These are phyloP conservation scores for Serendipita sp. DNA, from an alignment of 768 basidiomycete species.

Conservation along the genomic window DNA sequence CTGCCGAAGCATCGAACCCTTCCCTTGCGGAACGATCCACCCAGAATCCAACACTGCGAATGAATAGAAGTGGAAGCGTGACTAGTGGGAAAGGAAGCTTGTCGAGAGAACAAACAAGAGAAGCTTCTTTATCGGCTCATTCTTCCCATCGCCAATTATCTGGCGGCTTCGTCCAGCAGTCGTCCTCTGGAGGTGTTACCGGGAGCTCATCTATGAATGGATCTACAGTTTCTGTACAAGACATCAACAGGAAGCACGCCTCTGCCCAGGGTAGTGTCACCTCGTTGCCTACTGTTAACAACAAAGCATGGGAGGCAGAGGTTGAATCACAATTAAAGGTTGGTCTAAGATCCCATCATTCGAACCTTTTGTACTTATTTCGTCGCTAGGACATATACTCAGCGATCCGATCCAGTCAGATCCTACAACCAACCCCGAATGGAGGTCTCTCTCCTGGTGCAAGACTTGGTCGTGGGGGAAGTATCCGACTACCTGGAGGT, in stretches of 20 bases:
- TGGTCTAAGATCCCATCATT: conserved; percentile 9
- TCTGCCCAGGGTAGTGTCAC: conserved; percentile 1
- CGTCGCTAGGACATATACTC: conserved; percentile 73
- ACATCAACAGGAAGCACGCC: neutral
- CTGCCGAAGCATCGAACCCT: neutral
- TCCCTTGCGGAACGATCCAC: neutral
- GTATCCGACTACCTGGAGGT: conserved; percentile 53
- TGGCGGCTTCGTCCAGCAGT: neutral
- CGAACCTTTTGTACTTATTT: conserved; percentile 5
- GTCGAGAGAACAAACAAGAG: neutral
- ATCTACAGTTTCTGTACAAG: neutral
- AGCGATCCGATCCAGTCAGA: conserved; percentile 80
- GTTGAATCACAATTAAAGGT: conserved; percentile 82
- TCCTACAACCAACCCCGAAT: conserved; percentile 59
- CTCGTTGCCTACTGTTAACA: conserved; percentile 14
- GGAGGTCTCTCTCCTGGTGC: conserved; percentile 42
- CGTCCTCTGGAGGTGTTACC: neutral
- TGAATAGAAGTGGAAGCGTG: conserved; percentile 15
- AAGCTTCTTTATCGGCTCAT: neutral
- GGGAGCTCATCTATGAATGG: neutral
- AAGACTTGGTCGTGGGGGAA: conserved; percentile 47
- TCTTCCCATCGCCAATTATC: neutral
- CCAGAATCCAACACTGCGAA: neutral
- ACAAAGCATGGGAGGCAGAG: conserved; percentile 57
- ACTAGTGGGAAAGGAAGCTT: conserved; percentile 13